A percentile compares a stretch with the other conserved stretches of the same genome.
phyloP scores from a whole-genome alignment of 768 basidiomycete genomes.

The Tricholoma flavovirens region DNA sequence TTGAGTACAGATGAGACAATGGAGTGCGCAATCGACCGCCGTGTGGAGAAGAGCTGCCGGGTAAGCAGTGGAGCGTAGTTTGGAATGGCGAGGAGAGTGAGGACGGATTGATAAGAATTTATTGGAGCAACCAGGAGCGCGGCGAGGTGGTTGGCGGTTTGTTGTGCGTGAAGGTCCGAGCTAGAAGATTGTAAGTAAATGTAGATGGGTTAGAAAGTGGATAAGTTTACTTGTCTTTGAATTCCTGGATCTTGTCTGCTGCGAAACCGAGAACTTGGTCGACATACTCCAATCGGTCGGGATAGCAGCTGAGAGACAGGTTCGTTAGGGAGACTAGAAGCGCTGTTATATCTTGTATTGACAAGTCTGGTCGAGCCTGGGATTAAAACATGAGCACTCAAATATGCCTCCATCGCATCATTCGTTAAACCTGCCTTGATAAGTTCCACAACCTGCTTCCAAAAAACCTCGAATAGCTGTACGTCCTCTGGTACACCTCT shows the following conservation, averaged over 20 bases:
- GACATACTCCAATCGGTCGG: constrained; percentile 94
- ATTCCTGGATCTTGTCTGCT: constrained; percentile 79
- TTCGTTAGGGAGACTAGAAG: constrained; percentile 93
- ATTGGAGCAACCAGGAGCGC: constrained; percentile 90
- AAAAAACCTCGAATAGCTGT: constrained; percentile 96
- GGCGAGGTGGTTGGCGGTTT: constrained; percentile 87
- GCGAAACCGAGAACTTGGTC: constrained; percentile 93
- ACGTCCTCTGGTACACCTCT: constrained; percentile 94
- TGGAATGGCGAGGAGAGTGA: constrained; percentile 94
- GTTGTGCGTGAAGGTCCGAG: constrained; percentile 81
- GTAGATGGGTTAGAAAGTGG: background rate
- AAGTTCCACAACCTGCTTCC: constrained; percentile 96
- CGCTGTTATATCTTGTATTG: constrained; percentile 96
- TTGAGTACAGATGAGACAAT: constrained; percentile 92
- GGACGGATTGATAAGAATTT: constrained; percentile 92
- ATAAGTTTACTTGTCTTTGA: constrained; percentile 57
- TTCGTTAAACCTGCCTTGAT: constrained; percentile 66
- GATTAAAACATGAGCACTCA: background rate
- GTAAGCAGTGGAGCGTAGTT: constrained; percentile 79
- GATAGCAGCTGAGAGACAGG: constrained; percentile 93
- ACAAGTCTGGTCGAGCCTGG: constrained; percentile 93
- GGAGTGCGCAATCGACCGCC: constrained; percentile 90
- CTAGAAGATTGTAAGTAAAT: constrained; percentile 31
- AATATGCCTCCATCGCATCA: background rate
- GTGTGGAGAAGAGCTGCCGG: constrained; percentile 83